Percentiles rank a stretch among this genome's conserved stretches.
Evolutionary conservation across 306 rosid genomes (phyloP).

Genomic region (Ormosia semicastrata): DNA sequence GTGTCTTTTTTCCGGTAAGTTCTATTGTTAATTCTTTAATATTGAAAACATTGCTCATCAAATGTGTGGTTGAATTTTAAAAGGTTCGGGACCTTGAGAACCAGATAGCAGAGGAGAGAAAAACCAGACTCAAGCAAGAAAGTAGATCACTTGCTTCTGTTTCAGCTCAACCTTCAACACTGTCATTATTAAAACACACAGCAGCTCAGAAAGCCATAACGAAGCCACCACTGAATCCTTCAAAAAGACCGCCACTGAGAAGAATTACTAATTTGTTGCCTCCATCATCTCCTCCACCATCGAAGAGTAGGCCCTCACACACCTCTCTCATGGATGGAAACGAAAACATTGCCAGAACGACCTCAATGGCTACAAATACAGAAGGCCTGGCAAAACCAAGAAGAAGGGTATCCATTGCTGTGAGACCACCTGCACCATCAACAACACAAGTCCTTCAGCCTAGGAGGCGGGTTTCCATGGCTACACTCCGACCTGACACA

Average conservation of each 20-base stretch:
- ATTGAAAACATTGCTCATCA: background rate
- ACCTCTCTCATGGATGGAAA: conserved; percentile 41
- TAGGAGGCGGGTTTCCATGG: conserved; percentile 66
- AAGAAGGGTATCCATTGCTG: conserved; percentile 57
- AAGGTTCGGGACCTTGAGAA: conserved; percentile 94
- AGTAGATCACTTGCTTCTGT: conserved; percentile 61
- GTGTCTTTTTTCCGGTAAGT: background rate
- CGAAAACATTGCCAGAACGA: conserved; percentile 47
- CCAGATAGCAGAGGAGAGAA: conserved; percentile 86
- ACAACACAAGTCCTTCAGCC: conserved; percentile 52
- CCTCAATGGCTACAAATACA: conserved; percentile 24
- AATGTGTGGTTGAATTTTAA: conserved; percentile 26
- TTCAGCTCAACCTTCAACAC: conserved; percentile 46
- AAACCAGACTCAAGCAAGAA: conserved; percentile 76
- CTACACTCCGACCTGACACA: conserved; percentile 52
- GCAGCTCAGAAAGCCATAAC: conserved; percentile 35
- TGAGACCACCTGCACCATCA: conserved; percentile 47
- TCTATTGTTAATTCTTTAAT: background rate
- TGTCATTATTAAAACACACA: conserved; percentile 32
- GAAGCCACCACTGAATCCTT: conserved; percentile 68
- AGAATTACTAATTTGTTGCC: conserved; percentile 50
- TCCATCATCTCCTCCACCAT: conserved; percentile 42
- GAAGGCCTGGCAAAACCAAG: conserved; percentile 36
- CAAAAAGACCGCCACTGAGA: conserved; percentile 63
- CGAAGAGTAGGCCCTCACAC: conserved; percentile 27